Percentiles rank a stretch among this genome's conserved stretches.
Conservation (phyloP, 441 rosid species). For the Breynia disticha region DNA sequence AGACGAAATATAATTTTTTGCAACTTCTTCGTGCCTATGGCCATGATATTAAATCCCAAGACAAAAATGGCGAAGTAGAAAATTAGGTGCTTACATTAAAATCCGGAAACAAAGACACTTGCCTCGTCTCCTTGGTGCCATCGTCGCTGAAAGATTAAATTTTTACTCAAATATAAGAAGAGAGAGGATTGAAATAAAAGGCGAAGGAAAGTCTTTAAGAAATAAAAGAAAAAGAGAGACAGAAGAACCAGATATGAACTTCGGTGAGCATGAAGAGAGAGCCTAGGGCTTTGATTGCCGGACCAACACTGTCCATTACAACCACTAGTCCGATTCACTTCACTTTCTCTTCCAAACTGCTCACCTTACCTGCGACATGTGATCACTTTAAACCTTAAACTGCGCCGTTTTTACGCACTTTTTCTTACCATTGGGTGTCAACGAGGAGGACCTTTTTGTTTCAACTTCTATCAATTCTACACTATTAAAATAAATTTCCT, state of each 20-base stretch:
- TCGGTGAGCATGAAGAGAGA: conserved; percentile 66
- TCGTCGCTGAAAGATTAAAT: conserved; percentile 38
- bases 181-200: neutral
- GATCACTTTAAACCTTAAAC: too few species aligned
- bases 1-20: neutral
- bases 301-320: conserved; percentile 23
- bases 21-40: too few species aligned
- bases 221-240: conserved; percentile 5
- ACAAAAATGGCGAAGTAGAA: neutral
- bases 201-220: neutral
- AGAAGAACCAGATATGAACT: conserved; percentile 49
- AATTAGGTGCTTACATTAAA: conserved; percentile 20
- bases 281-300: conserved; percentile 57
- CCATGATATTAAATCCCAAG: too few species aligned
- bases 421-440: too few species aligned
- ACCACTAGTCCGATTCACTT: too few species aligned
- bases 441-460: too few species aligned
- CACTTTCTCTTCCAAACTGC: too few species aligned
- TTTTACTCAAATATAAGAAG: neutral
- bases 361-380: too few species aligned
- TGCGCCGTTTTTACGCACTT: too few species aligned
- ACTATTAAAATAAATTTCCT: too few species aligned
- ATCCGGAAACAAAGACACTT: conserved; percentile 20
- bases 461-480: too few species aligned
- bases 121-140: conserved; percentile 33